Conservation (phyloP, 495 filamentous ascomycete genomes). For the Aspergillus campestris region DNA sequence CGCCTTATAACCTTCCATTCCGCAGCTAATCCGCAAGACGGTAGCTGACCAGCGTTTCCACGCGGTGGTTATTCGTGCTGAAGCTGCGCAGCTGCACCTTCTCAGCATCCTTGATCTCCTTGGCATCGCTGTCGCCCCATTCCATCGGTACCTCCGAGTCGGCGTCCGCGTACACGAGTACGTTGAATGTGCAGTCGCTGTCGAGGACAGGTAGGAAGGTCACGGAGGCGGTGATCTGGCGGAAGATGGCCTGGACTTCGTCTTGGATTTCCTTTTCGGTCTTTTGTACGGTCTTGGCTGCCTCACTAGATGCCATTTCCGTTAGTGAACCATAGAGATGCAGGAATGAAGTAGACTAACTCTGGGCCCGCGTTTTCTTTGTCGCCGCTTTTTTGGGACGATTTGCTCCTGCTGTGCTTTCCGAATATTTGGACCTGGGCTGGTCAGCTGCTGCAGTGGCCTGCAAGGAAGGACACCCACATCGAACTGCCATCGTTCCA, state of each 20-base stretch:
- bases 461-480: conserved; percentile 35
- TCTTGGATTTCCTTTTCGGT: conserved; percentile 88
- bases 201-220: conserved; percentile 91
- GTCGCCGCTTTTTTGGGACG: conserved; percentile 42
- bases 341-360: conserved; percentile 27
- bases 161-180: conserved; percentile 93
- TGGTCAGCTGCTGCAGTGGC: not conserved
- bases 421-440: conserved; percentile 60
- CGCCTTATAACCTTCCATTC: conserved; percentile 10
- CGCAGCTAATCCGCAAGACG: conserved; percentile 41
- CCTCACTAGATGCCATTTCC: conserved; percentile 22
- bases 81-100: conserved; percentile 93
- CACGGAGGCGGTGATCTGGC: conserved; percentile 95
- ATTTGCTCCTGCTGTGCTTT: conserved; percentile 45
- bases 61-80: conserved; percentile 85
- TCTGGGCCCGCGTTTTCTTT: conserved; percentile 54
- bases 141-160: conserved; percentile 95
- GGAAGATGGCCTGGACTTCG: conserved; percentile 92
- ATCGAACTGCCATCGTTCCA: conserved; percentile 98
- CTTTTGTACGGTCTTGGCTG: conserved; percentile 51
- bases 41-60: conserved; percentile 94
- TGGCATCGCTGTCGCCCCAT: conserved; percentile 97
- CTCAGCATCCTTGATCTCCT: conserved; percentile 93
- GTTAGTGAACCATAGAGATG: conserved; percentile 8
- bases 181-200: conserved; percentile 96